Evolutionary conservation across 495 filamentous ascomycete genomes (phyloP), one percentile per base, ranked within the genome.

Genomic region (Hypoxylon lenormandii): DNA sequence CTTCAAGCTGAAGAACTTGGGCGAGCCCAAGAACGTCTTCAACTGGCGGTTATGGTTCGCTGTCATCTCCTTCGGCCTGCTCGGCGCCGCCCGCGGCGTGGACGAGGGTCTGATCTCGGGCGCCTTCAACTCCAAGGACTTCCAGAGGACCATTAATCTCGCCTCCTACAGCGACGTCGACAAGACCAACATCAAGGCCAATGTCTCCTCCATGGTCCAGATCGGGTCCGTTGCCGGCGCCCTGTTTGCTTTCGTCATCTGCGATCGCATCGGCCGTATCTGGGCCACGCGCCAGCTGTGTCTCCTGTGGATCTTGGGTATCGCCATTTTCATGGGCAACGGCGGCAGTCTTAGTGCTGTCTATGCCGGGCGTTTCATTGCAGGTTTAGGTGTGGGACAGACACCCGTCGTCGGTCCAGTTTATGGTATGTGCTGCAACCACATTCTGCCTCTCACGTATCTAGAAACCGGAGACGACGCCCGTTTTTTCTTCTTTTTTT

Each of bases 181-280:
- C 36, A 75, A 79, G 62, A 84, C 86, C 5, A 83, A 89, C 68
- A 89, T 88, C 78, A 87, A 89, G 69, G 88, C 81, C 36, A 91
- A 91, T 77, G 87, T 91, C 21, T 87, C 89, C 0, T 80, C 88
- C 12, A 91, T 91, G 89, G 89, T 91, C 0, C 89, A 91, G 68
- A 86, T 91, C 55, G 89, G 89, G 7, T 87, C 83, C 19, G 86
- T 91, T 8, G 86, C 79, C 4, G 89, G 89, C 13, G 88, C 87
- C 30, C 79, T 89, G 7, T 81, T 90, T 80, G 89, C 89, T 6
- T 91, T 91, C 76, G 66, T 87, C 11, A 76, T 89, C 22, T 90
- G 88, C 67, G 89, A 92, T 69, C 86, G 84, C 53, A 85, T 91
- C 61, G 88, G 88, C 21, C 86, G 89, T 66, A 80, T 90, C 42